These are phyloP conservation scores for Calonectria honghensis DNA, from an alignment of 2,329 filamentous ascomycete genomes.

Conservation along the genomic window DNA sequence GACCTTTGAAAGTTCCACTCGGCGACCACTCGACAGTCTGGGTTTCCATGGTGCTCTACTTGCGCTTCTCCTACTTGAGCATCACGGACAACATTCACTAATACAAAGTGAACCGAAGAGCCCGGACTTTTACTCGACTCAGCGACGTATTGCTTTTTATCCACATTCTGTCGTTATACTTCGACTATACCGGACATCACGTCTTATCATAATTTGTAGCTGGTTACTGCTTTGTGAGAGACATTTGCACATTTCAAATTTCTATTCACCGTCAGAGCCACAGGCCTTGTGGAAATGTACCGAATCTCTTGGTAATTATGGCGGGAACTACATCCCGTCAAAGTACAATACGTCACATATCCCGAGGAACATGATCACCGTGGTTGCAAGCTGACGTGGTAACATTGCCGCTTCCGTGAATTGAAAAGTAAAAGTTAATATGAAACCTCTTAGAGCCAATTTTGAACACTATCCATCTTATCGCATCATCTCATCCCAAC, in stretches of 20 bases:
- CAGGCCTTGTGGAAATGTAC: neutral
- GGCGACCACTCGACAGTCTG: neutral
- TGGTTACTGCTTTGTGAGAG: neutral
- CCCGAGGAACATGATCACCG: neutral
- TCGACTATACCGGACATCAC: neutral
- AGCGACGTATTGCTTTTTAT: neutral
- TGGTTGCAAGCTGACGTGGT: neutral
- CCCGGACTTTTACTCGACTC: neutral
- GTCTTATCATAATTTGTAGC: neutral
- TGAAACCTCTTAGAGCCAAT: neutral
- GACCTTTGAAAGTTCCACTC: neutral
- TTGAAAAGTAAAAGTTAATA: neutral
- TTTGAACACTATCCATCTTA: neutral
- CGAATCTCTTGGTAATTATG: neutral
- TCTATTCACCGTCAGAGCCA: neutral
- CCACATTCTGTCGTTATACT: neutral
- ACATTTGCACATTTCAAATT: neutral
- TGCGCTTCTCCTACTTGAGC: neutral
- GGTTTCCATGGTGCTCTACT: neutral
- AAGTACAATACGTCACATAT: neutral
- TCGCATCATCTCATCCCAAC: neutral
- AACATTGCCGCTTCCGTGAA: neutral
- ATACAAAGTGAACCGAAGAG: neutral
- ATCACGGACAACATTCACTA: too few relatives aligned
- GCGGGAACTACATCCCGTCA: neutral